These are phyloP conservation scores for Trypanosoma avium DNA, from an alignment of 208 protist species.

Conservation along the genomic window DNA sequence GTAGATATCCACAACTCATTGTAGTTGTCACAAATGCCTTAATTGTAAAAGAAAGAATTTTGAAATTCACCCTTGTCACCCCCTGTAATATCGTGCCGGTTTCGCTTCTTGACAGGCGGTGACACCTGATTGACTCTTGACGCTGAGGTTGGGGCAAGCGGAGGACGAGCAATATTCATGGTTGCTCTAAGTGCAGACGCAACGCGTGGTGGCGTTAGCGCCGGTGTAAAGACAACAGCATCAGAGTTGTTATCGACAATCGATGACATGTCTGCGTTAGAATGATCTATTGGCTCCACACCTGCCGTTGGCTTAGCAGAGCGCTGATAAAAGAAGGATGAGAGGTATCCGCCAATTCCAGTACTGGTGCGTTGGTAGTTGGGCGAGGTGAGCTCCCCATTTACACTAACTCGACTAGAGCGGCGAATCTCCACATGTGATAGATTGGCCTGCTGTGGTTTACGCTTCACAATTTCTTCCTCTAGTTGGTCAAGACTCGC, in stretches of 20 bases:
- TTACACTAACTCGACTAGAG: background rate
- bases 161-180: background rate
- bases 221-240: background rate
- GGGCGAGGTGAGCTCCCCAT: background rate
- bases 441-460: background rate
- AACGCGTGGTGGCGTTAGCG: background rate
- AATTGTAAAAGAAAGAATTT: background rate
- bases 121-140: conserved; percentile 3
- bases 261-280: too few species aligned
- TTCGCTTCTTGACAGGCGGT: background rate
- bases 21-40: background rate
- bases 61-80: background rate
- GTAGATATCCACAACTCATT: too few species aligned
- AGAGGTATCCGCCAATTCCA: conserved; percentile 4
- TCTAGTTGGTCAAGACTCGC: conserved; percentile 48
- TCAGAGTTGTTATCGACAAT: background rate
- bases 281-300: too few species aligned
- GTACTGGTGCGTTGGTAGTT: background rate
- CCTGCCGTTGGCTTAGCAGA: too few species aligned
- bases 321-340: conserved; percentile 7
- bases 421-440: background rate
- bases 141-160: background rate
- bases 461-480: conserved; percentile 6
- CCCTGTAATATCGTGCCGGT: background rate
- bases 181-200: background rate